Evolutionary conservation across 2,329 filamentous ascomycete species (phyloP), one percentile per base, ranked within the genome.

Genomic region (Herpotrichia juniperi): DNA sequence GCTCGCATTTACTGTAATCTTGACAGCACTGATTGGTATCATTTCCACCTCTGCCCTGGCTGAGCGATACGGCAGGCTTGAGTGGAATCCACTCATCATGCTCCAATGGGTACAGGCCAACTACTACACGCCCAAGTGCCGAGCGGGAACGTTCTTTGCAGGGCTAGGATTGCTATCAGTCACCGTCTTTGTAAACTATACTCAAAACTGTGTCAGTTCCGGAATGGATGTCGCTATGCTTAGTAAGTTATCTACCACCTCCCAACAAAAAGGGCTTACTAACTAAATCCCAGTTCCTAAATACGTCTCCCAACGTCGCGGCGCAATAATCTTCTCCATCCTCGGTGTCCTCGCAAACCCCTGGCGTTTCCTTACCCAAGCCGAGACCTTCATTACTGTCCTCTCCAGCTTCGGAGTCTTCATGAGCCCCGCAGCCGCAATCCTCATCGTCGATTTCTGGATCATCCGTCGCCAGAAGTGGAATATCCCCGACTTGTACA

Each of bases 101-200:
- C 54, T 67, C 2, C 52, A 60, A 28, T 50, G 40, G 31, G 42
- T 68, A 4, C 61, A 63, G 32, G 40, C 59, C n/a, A 50, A 47
- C 0, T 51, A 54, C 12, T 57, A 62, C n/a, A 60, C 56, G 0
- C 44, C 65, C 3, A 52, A 50, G 21, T 50, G 53, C 24, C 55
- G 66, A 14, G 66, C 66, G 1, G 67, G 63, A 1, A 64, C 60
- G 2, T 70, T 70, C 47, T 70, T 68, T 45, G 64, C 64, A 2
- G 66, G 64, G 2, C 17, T 68, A 8, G 67, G 67, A 7, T 61
- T 68, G 24, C 52, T 68, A 30, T 55, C 50, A 16, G 56, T 56
- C 22, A 61, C 62, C 26, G 39, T 67, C 11, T 64, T 62, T 24
- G 53, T 64, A n/a, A 64, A 64, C 45, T 56, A 59, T 28, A 61